A percentile compares a stretch with the other conserved stretches of the same genome.
These are phyloP conservation scores for Scutellaria galericulata DNA, from an alignment of 257 asterid genomes.

Conservation along the genomic window DNA sequence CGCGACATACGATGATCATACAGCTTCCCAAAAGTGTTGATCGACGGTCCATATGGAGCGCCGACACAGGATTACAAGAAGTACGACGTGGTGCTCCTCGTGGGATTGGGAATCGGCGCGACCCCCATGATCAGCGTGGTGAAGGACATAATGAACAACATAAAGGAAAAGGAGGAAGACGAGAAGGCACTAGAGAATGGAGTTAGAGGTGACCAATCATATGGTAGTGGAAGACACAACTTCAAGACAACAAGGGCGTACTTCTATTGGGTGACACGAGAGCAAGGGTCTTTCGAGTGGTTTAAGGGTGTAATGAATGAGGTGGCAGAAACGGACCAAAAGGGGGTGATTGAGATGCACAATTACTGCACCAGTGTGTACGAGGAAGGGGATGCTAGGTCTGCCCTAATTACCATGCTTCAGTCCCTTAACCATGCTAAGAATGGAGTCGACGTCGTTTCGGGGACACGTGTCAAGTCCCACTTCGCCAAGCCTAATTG, in stretches of 20 bases:
- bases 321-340: conserved; percentile 59
- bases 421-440: conserved; percentile 74
- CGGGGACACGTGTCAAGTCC: conserved; percentile 65
- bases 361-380: conserved; percentile 78
- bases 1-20: background rate
- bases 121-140: conserved; percentile 80
- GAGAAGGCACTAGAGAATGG: conserved; percentile 42
- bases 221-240: conserved; percentile 37
- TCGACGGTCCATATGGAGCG: conserved; percentile 83
- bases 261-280: conserved; percentile 85
- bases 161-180: conserved; percentile 42
- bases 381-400: conserved; percentile 79
- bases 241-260: conserved; percentile 60
- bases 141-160: conserved; percentile 72
- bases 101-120: conserved; percentile 82
- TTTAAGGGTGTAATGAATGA: conserved; percentile 78
- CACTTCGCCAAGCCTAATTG: conserved; percentile 81
- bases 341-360: conserved; percentile 72
- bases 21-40: conserved; percentile 70
- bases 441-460: conserved; percentile 69
- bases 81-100: conserved; percentile 66
- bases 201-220: background rate
- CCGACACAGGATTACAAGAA: conserved; percentile 78
- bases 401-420: conserved; percentile 75
- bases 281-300: conserved; percentile 86